These are phyloP conservation scores for Cadophora gregata DNA, from an alignment of 2,329 filamentous ascomycete genomes.

Conservation along the genomic window DNA sequence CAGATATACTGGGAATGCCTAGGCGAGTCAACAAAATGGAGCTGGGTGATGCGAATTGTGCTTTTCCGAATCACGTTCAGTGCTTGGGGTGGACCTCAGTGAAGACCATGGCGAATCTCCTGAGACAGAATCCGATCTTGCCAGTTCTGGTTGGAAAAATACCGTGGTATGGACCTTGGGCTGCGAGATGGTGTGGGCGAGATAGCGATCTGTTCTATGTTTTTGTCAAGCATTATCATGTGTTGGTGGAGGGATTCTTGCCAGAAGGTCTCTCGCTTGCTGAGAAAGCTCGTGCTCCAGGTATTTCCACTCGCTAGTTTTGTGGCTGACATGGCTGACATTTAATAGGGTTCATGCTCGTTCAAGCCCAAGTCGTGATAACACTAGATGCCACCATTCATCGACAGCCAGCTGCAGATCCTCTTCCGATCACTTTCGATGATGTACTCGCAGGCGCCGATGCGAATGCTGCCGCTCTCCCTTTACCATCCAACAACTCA, in stretches of 20 bases:
- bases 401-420: conserved; percentile 56
- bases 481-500: conserved; percentile 63
- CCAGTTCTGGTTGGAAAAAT: conserved; percentile 67
- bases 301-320: conserved; percentile 25
- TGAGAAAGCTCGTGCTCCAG: conserved; percentile 65
- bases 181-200: conserved; percentile 73
- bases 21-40: conserved; percentile 56
- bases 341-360: conserved; percentile 60
- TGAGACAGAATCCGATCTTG: conserved; percentile 58
- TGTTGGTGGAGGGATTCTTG: conserved; percentile 65
- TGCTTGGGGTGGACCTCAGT: conserved; percentile 66
- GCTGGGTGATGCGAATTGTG: conserved; percentile 44
- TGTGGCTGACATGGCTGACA: not conserved
- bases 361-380: conserved; percentile 71
- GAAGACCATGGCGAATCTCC: conserved; percentile 57
- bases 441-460: conserved; percentile 67
- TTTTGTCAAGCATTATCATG: conserved; percentile 73
- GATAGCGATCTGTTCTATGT: conserved; percentile 78
- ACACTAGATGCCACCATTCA: conserved; percentile 73
- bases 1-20: conserved; percentile 64
- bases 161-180: conserved; percentile 72
- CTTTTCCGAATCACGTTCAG: conserved; percentile 56
- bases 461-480: conserved; percentile 59
- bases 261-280: conserved; percentile 55
- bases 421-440: conserved; percentile 67